Evolutionary conservation across 805 yeast species (phyloP).

Genomic region (Candida montana): DNA sequence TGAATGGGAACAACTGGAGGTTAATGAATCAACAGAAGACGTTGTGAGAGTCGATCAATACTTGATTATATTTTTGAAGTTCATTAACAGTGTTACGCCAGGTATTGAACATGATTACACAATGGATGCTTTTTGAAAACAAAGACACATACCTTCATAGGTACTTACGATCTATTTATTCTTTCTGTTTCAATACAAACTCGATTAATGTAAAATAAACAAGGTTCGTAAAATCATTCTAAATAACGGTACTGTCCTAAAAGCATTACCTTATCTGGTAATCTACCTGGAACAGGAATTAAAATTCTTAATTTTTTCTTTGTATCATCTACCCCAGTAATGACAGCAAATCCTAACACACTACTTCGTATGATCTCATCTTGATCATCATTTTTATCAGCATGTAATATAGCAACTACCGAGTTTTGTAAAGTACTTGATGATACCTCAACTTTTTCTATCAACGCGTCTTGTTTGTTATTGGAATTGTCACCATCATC

Average conservation of each 20-base stretch:
- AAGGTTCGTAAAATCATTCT: constrained; percentile 41
- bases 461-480: constrained; percentile 8
- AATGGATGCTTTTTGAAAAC: constrained; percentile 79
- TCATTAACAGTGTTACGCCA: constrained; percentile 95
- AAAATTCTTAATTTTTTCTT: constrained; percentile 63
- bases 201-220: background rate
- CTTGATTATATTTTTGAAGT: constrained; percentile 81
- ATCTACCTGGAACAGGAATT: constrained; percentile 81
- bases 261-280: constrained; percentile 71
- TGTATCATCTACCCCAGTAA: constrained; percentile 60
- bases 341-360: constrained; percentile 69
- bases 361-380: constrained; percentile 48
- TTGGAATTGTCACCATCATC: constrained; percentile 14
- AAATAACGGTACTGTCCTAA: constrained; percentile 77
- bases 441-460: constrained; percentile 38
- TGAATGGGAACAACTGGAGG: constrained; percentile 55
- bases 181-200: background rate
- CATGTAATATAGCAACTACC: constrained; percentile 59
- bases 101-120: constrained; percentile 97
- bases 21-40: constrained; percentile 28
- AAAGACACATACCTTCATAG: background rate
- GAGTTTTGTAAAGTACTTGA: constrained; percentile 65
- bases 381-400: constrained; percentile 40
- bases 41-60: constrained; percentile 87
- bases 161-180: background rate